Conservation (phyloP, 148 eudicot species). For the Linanthus parryae region DNA sequence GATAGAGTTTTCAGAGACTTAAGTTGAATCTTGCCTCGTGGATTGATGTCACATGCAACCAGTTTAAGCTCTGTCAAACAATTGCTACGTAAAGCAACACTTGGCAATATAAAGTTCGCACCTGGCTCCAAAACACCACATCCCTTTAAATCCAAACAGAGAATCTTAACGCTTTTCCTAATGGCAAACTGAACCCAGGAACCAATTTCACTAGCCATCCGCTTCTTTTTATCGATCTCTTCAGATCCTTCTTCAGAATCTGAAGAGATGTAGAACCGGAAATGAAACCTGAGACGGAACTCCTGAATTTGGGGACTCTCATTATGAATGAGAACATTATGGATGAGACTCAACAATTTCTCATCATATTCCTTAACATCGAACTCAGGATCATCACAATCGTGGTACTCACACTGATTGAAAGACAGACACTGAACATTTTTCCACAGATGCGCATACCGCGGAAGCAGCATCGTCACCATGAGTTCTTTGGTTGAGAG, state of each 20-base stretch:
- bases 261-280: background rate
- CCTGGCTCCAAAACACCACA: background rate
- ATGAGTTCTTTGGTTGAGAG: background rate
- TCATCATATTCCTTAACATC: background rate
- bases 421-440: background rate
- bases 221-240: too few species aligned
- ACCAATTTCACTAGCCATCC: background rate
- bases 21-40: background rate
- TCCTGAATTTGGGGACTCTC: background rate
- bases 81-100: background rate
- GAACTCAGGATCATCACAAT: background rate
- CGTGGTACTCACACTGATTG: background rate
- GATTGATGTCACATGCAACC: background rate
- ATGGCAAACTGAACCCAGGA: background rate
- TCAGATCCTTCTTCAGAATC: background rate
- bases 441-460: background rate
- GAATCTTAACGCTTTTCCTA: background rate
- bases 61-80: slow-evolving; percentile 2
- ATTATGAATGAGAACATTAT: background rate
- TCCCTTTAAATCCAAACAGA: background rate
- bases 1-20: background rate
- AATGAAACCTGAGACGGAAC: background rate
- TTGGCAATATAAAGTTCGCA: background rate
- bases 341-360: background rate
- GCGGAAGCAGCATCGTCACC: background rate